A percentile compares a stretch with the other conserved stretches of the same genome.
These are phyloP conservation scores for Aspergillus quadricinctus DNA, from an alignment of 2,329 filamentous ascomycete species.

Conservation along the genomic window DNA sequence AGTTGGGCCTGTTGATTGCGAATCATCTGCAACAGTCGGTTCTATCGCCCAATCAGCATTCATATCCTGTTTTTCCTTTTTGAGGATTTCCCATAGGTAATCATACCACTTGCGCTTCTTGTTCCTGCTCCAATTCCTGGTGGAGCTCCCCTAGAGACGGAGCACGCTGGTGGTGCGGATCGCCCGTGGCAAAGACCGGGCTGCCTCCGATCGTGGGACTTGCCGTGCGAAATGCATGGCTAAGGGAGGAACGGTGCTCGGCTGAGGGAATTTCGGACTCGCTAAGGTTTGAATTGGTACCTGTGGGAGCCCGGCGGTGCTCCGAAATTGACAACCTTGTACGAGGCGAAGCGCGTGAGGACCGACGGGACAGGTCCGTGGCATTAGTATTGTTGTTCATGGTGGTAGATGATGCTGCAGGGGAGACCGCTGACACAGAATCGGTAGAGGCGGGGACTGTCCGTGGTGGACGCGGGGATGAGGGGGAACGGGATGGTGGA, in stretches of 20 bases:
- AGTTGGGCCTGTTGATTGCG: constrained; percentile 45
- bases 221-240: constrained; percentile 36
- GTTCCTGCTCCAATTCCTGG: constrained; percentile 49
- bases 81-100: not conserved
- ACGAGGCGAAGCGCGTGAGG: constrained; percentile 33
- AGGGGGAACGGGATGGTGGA: constrained; percentile 51
- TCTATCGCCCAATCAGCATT: constrained; percentile 26
- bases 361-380: constrained; percentile 53
- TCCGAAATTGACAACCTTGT: constrained; percentile 37
- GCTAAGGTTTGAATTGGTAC: constrained; percentile 37
- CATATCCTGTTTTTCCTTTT: constrained; percentile 4
- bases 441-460: constrained; percentile 47
- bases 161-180: constrained; percentile 46
- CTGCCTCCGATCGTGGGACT: constrained; percentile 44
- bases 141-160: constrained; percentile 48
- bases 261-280: constrained; percentile 29
- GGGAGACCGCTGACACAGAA: constrained; percentile 52
- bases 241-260: constrained; percentile 37
- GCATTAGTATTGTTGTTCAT: constrained; percentile 67
- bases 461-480: constrained; percentile 34
- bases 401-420: constrained; percentile 6
- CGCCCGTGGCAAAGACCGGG: constrained; percentile 39
- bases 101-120: constrained; percentile 48
- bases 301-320: constrained; percentile 40
- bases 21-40: constrained; percentile 48